Base-by-base conservation (phyloP, 768 basidiomycete species). In the Holtermannia corniformis region DNA sequence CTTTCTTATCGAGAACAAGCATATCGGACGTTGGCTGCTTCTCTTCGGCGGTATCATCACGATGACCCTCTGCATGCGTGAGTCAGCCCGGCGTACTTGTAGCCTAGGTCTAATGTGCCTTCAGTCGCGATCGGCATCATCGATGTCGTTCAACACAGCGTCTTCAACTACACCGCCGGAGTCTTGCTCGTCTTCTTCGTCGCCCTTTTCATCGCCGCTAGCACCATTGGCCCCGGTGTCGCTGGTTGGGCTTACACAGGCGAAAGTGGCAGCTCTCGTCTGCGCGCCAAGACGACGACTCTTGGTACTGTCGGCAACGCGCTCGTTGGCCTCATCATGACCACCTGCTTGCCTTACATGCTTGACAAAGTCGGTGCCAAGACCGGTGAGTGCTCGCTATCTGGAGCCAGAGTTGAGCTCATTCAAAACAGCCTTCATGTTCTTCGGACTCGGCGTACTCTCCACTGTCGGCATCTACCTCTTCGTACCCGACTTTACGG, bases 401-500 rank as follows among this genome's bases (percentile, higher is more conserved):
- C 7, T 10, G 10, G 43, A 46, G 24, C 47, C 37, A 54, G 24
- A 54, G 25, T 14, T 50, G 4, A 40, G 19, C 25, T 10, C 23
- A 10, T 21, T 24, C 11, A 50, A 24, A 13, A 10, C 49, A 23
- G 56, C 41, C 37, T 61, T 24, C 57, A 49, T 61, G 28, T 61
- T 58, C 46, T 41, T 37, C 24, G 54, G 47, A 11, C 37, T 61
- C 13, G 60, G 60, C 32, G 14, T 45, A 3, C n/a, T 55, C 37
- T 55, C 53, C 40, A n/a, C 10, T 27, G 20, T 50, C 16, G 11
- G 13, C 19, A 47, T 61, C 50, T 61, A 48, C 49, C 43, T 61
- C 43, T 51, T 47, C 28, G 49, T 57, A 16, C 59, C 59, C n/a
- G 55, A 60, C 47, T 45, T 53, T 21, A 57, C 59, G 22, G 59